Base-by-base conservation (phyloP, 2,329 filamentous ascomycete genomes). In the Pestalotiopsis sp. region DNA sequence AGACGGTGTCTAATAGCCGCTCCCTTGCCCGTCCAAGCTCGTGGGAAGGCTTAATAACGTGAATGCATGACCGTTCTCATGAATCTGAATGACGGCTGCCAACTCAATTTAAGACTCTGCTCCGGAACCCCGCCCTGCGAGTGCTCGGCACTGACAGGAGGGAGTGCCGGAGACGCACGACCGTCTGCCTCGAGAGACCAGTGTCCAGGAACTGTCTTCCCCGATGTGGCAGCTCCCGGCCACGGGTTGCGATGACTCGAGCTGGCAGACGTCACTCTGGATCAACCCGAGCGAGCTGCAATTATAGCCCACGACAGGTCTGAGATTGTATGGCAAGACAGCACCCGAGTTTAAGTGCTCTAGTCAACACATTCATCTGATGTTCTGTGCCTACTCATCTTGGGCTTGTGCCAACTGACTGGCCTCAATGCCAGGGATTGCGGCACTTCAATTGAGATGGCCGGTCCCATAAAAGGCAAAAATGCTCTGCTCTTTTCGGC, bases 81-180 rank as follows among this genome's bases (percentile, higher is more conserved):
- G 58, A n/a, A 17, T 61, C 30, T 35, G 26, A 20, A 20, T 30
- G 56, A 35, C 60, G n/a, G 58, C 39, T 63, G 60, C 39, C 60
- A 63, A 63, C 60, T 63, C 48, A 63, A 63, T 63, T 63, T 63
- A 63, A 48, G 39, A 30, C 35, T 44, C 35, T 38, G n/a, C 14
- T 35, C n/a, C 35, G 26, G 22, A 62, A 48, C 60, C 60, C 38
- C 60, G 38, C 58, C 58, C 17, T 58, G 22, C 22, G 56, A 26
- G n/a, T 61, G 38, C 58, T 39, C n/a, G 58, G 35, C n/a, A 61
- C 58, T 61, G 26, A 20, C 24, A 35, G 24, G 7, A 58, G 24
- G 20, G 44, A n/a, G 20, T 35, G 56, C 56, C 35, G 13, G 58
- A 61, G n/a, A 20, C 14, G n/a, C 24, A 35, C 24, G 38, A 20